These are phyloP conservation scores for Phytophthora capsici DNA, from an alignment of 352 stramenopile genomes.

Conservation along the genomic window DNA sequence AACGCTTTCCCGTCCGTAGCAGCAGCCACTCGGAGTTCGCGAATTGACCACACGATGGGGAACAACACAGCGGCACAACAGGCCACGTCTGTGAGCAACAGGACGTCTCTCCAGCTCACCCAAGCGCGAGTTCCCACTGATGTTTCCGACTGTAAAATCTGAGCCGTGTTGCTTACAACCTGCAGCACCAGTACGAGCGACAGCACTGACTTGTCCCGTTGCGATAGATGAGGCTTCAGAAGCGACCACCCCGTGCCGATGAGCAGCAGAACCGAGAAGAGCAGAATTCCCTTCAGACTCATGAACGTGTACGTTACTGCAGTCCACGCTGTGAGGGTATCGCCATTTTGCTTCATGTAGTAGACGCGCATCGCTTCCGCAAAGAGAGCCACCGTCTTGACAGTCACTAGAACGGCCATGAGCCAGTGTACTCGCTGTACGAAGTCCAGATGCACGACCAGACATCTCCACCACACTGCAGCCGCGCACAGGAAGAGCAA, in stretches of 20 bases:
- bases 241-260: conserved; percentile 98
- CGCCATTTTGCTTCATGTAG: conserved; percentile 95
- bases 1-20: conserved; percentile 91
- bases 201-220: conserved; percentile 95
- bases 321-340: conserved; percentile 93
- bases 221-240: conserved; percentile 95
- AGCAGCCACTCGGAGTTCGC: conserved; percentile 76
- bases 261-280: conserved; percentile 98
- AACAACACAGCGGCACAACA: conserved; percentile 97
- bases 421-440: conserved; percentile 94
- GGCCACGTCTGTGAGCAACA: conserved; percentile 96
- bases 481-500: conserved; percentile 68
- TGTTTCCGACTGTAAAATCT: conserved; percentile 88
- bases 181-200: conserved; percentile 93
- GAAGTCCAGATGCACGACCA: conserved; percentile 60
- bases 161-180: conserved; percentile 95
- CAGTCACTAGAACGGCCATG: conserved; percentile 93
- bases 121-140: conserved; percentile 75
- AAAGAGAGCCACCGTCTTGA: conserved; percentile 95
- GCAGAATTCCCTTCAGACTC: conserved; percentile 95
- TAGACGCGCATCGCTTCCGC: conserved; percentile 95
- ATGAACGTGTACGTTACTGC: conserved; percentile 95
- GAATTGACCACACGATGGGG: conserved; percentile 97
- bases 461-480: conserved; percentile 69
- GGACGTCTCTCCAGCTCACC: conserved; percentile 85